A percentile compares a stretch with the other conserved stretches of the same genome.
phyloP scores from a whole-genome alignment of 805 yeast species.

The Candida taoyuanica region DNA sequence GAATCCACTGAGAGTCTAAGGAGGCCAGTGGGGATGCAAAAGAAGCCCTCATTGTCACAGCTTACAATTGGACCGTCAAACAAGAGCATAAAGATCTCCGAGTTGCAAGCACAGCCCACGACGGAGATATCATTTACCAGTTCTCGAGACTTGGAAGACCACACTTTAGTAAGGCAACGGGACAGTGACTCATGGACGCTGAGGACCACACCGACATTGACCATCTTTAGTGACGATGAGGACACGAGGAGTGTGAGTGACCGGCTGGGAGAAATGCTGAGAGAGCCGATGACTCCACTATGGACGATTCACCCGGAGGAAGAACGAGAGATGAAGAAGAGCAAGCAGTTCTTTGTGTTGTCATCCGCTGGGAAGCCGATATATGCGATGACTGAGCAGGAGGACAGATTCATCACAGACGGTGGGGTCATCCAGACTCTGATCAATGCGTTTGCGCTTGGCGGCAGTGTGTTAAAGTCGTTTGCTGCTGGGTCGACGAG shows the following conservation, averaged over 20 bases:
- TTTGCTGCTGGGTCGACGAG: constrained; percentile 48
- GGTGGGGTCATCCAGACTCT: constrained; percentile 81
- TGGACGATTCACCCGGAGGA: constrained; percentile 13
- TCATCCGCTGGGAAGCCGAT: constrained; percentile 89
- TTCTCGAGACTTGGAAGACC: background rate
- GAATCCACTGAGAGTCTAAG: too few relatives aligned
- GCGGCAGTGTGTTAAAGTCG: constrained; percentile 36
- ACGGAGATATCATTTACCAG: constrained; percentile 28
- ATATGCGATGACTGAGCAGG: constrained; percentile 51
- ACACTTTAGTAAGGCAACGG: background rate
- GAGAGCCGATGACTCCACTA: constrained; percentile 17
- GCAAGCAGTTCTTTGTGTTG: constrained; percentile 71
- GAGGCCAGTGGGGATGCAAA: constrained; percentile 4
- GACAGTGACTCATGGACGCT: constrained; percentile 19
- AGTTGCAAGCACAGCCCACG: constrained; percentile 29
- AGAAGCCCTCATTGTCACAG: constrained; percentile 22
- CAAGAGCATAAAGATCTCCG: constrained; percentile 17
- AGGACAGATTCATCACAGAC: constrained; percentile 54
- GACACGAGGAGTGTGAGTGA: constrained; percentile 14
- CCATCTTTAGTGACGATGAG: constrained; percentile 26
- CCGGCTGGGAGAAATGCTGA: constrained; percentile 24
- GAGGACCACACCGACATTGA: constrained; percentile 28
- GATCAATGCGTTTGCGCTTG: constrained; percentile 58
- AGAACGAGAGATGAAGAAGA: constrained; percentile 11
- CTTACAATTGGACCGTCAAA: constrained; percentile 15